These are phyloP conservation scores for Gyrodon tennesseensis DNA, from an alignment of 1,284 basidiomycete genomes.

Conservation along the genomic window DNA sequence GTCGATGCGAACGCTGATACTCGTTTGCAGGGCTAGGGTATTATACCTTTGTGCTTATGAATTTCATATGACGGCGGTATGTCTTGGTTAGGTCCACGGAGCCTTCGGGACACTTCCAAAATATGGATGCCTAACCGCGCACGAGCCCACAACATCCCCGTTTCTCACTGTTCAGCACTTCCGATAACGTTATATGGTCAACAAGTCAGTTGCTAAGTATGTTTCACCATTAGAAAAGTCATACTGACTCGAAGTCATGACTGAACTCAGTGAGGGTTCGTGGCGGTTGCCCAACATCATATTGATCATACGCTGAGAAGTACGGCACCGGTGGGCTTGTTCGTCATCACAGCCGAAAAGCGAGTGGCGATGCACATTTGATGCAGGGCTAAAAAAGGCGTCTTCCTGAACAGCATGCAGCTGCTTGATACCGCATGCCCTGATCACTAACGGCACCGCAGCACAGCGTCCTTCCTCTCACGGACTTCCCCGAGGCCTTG, in stretches of 20 bases:
- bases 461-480: conserved; percentile 21
- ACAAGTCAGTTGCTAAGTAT: background rate
- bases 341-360: conserved; percentile 12
- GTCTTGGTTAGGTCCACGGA: conserved; percentile 20
- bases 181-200: conserved; percentile 8
- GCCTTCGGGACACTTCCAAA: conserved; percentile 7
- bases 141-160: background rate
- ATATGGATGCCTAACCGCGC: background rate
- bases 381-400: conserved; percentile 23
- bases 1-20: conserved; percentile 16
- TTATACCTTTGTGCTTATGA: conserved; percentile 15
- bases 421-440: conserved; percentile 4
- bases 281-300: conserved; percentile 6
- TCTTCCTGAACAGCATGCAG: conserved; percentile 26
- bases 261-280: background rate
- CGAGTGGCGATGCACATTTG: conserved; percentile 32
- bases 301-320: conserved; percentile 9
- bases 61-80: conserved; percentile 25
- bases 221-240: conserved; percentile 7
- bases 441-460: conserved; percentile 32
- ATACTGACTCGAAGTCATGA: background rate
- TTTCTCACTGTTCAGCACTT: conserved; percentile 3
- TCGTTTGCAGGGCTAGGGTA: conserved; percentile 18
- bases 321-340: background rate
- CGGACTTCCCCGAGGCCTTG: conserved; percentile 25